Base-by-base conservation (phyloP, 2,329 filamentous ascomycete species). In the Diaporthe aspalathi region DNA sequence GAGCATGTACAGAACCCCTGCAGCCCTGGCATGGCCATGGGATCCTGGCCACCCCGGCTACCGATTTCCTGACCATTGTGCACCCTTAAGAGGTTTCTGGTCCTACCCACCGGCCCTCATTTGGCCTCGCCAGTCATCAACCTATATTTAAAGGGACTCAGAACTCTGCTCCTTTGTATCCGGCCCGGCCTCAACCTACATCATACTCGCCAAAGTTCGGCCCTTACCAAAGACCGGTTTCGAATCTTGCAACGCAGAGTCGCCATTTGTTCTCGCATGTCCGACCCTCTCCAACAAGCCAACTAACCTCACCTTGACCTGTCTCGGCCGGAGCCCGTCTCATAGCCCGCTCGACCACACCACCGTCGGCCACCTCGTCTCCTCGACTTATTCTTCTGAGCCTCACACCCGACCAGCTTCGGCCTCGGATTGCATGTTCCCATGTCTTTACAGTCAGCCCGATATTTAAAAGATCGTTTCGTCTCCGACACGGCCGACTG, bases 401-500 rank as follows among this genome's bases (percentile, higher is more conserved):
- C 67, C 54, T 68, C 43, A 32, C 20, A 14, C 32, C 47, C 63
- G 22, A 24, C 40, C 43, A 60, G 11, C 60, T 50, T 60, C 29
- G 27, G 38, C 38, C 56, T 60, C 20, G 17, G 27, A 43, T 16
- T 32, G 32, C 67, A 78, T 78, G 76, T 74, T 70, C 76, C 74
- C 76, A 81, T 81, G 80, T 81, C 79, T 77, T 77, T 78, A 60
- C 76, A 79, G 71, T 70, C 69, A 50, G 60, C 73, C 60, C 73
- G 57, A 70, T 74, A 72, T 71, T 74, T 73, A 73, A 76, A 75
- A 72, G 73, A 77, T 72, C 74, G 71, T 74, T 76, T 77, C 72
- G 76, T 79, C 74, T 77, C 77, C 74, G 79, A 81, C 76, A 78
- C 80, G 73, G 79, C 80, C 71, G 80, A 80, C 74, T 81, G 78